A percentile compares a stretch with the other conserved stretches of the same genome.
Evolutionary conservation across 352 stramenopile genomes (phyloP).

Genomic region (Pythium sukuiense): DNA sequence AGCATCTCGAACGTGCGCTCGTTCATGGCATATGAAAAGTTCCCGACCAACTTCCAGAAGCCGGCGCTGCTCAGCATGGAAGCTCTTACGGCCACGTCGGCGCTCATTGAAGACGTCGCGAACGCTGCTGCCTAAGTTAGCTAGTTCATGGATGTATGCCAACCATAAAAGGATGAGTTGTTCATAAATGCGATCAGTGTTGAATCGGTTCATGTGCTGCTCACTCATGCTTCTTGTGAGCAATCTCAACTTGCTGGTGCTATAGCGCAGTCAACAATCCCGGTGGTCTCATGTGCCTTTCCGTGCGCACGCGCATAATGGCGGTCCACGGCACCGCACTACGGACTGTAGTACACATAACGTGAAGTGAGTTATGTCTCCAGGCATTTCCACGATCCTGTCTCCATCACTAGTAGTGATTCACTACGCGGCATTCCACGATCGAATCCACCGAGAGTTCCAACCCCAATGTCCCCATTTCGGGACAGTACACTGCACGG

Average conservation of each 20-base stretch:
- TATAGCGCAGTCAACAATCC: neutral
- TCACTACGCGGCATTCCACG: too few species aligned
- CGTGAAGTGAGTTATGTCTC: too few species aligned
- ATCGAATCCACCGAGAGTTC: too few species aligned
- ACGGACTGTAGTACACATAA: too few species aligned
- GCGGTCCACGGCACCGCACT: neutral
- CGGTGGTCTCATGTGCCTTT: neutral
- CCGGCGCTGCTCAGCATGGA: constrained; percentile 12
- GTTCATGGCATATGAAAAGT: constrained; percentile 33
- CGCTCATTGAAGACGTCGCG: constrained; percentile 19
- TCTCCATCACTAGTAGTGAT: too few species aligned
- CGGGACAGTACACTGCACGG: too few species aligned
- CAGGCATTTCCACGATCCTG: neutral
- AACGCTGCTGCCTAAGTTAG: constrained; percentile 13
- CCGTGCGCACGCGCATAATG: neutral
- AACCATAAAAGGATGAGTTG: neutral
- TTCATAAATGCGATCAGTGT: neutral
- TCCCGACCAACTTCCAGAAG: constrained; percentile 30
- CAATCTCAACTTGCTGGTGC: neutral
- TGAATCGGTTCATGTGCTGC: neutral
- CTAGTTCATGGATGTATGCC: too few species aligned
- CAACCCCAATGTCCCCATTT: too few species aligned
- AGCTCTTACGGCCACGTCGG: constrained; percentile 11
- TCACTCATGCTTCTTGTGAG: neutral
- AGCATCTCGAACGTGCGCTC: constrained; percentile 14